Evolutionary conservation across 169 alveolate genomes (phyloP).

Genomic region (Eimeria acervulina): DNA sequence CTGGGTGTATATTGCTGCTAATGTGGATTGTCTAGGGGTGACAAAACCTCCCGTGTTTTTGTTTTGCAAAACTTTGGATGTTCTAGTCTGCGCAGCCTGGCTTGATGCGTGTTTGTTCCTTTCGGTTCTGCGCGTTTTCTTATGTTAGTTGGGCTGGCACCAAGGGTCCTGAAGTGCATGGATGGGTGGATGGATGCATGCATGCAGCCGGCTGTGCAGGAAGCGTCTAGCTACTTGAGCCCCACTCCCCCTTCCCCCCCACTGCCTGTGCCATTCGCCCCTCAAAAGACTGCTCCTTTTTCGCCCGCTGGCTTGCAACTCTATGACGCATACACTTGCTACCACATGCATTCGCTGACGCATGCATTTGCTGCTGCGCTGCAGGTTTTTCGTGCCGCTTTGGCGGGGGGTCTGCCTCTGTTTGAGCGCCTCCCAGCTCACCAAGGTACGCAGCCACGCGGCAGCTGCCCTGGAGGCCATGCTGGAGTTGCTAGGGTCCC

Average conservation of each 20-base stretch:
- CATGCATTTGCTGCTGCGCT: constrained; percentile 30
- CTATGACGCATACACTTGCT: background rate
- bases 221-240: too few relatives aligned
- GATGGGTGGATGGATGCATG: background rate
- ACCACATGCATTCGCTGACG: background rate
- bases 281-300: background rate
- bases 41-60: too few relatives aligned
- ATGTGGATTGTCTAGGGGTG: too few relatives aligned
- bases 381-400: constrained; percentile 34
- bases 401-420: constrained; percentile 55
- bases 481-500: background rate
- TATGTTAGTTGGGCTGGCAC: background rate
- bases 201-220: background rate
- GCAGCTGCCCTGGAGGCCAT: constrained; percentile 61
- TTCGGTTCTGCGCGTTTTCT: too few relatives aligned
- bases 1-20: background rate
- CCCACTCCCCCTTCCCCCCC: too few relatives aligned
- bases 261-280: background rate
- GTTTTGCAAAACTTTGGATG: too few relatives aligned
- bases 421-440: constrained; percentile 43
- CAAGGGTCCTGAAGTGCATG: too few relatives aligned
- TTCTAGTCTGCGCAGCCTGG: too few relatives aligned
- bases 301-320: background rate
- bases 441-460: constrained; percentile 65
- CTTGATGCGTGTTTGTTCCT: too few relatives aligned